A percentile compares a stretch with the other conserved stretches of the same genome.
These are phyloP conservation scores for Clarireedia sp. DNA, from an alignment of 2,329 filamentous ascomycete species.

Conservation along the genomic window DNA sequence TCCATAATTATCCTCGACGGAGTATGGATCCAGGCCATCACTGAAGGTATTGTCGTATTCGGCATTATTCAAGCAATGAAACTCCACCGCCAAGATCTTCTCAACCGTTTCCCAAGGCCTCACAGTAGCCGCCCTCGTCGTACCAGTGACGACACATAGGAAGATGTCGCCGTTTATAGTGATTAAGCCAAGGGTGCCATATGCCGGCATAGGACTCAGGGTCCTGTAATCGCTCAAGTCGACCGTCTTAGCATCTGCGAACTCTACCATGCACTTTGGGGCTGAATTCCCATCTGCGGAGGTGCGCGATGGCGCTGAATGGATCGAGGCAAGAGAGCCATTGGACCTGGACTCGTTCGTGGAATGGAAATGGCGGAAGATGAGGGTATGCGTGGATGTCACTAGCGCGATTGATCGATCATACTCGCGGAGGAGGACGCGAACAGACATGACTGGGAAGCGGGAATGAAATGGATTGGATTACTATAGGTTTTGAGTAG, in stretches of 20 bases:
- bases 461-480: slow-evolving; percentile 7
- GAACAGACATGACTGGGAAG: slow-evolving; percentile 27
- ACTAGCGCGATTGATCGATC: slow-evolving; percentile 82
- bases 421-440: slow-evolving; percentile 59
- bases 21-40: slow-evolving; percentile 34
- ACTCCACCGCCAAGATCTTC: slow-evolving; percentile 78
- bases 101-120: slow-evolving; percentile 84
- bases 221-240: slow-evolving; percentile 71
- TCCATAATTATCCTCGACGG: slow-evolving; percentile 33
- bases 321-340: slow-evolving; percentile 48
- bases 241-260: slow-evolving; percentile 54
- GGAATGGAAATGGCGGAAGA: slow-evolving; percentile 70
- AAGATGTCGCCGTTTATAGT: slow-evolving; percentile 80
- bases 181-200: slow-evolving; percentile 83
- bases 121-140: slow-evolving; percentile 70
- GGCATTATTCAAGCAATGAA: slow-evolving; percentile 82
- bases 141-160: slow-evolving; percentile 77
- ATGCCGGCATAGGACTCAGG: slow-evolving; percentile 64
- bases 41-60: slow-evolving; percentile 74
- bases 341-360: slow-evolving; percentile 52
- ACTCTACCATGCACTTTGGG: slow-evolving; percentile 74
- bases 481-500: slow-evolving; percentile 6
- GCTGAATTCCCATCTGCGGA: slow-evolving; percentile 20
- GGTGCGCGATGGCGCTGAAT: slow-evolving; percentile 37
- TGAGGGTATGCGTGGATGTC: slow-evolving; percentile 69